Conservation (phyloP, 257 asterid species). For the Nicotiana noctiflora region DNA sequence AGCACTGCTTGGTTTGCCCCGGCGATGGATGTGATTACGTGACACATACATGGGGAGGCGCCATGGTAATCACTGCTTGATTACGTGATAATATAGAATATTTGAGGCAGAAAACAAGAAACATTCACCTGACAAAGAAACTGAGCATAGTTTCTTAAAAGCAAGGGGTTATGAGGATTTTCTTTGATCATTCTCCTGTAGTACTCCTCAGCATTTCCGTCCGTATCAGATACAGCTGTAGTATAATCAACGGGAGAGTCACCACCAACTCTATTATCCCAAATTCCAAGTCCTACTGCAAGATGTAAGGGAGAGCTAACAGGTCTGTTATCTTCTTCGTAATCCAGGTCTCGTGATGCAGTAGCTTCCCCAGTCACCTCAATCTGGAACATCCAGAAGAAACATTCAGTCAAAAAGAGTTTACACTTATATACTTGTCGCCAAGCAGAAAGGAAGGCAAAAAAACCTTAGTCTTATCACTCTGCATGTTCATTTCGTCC, state of each 20-base stretch:
- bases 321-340: constrained; percentile 39
- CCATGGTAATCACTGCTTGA: neutral
- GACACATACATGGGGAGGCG: too few species aligned
- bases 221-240: constrained; percentile 17
- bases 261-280: constrained; percentile 20
- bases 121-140: constrained; percentile 52
- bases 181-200: constrained; percentile 55
- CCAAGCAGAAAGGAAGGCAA: neutral
- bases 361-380: constrained; percentile 18
- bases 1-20: neutral
- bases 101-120: neutral
- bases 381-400: constrained; percentile 28
- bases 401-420: neutral
- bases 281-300: constrained; percentile 66
- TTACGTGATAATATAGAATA: neutral
- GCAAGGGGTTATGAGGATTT: constrained; percentile 50
- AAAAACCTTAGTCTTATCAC: constrained; percentile 32
- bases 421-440: neutral
- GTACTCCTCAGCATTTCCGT: constrained; percentile 32
- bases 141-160: constrained; percentile 46
- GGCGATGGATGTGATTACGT: too few species aligned
- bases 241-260: constrained; percentile 5
- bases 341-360: constrained; percentile 14
- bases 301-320: constrained; percentile 68
- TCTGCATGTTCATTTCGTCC: constrained; percentile 26